Conservation (phyloP, 305 asterid genomes). For the Ilex paraguariensis region DNA sequence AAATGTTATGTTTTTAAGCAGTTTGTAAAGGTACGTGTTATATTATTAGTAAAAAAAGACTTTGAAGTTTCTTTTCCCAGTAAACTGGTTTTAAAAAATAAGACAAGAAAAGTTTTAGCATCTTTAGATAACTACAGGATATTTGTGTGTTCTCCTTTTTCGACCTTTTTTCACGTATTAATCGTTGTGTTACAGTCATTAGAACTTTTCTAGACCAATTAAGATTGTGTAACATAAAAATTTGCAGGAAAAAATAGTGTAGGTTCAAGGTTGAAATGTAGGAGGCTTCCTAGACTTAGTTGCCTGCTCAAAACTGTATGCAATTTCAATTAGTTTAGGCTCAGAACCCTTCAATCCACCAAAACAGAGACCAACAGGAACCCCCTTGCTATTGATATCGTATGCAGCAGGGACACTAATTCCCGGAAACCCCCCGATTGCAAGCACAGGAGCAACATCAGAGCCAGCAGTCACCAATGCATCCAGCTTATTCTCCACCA, state of each 20-base stretch:
- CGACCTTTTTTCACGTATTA: too few species aligned
- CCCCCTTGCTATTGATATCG: slow-evolving; percentile 14
- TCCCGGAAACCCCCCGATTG: slow-evolving; percentile 52
- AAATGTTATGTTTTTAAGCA: too few species aligned
- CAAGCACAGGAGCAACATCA: slow-evolving; percentile 18
- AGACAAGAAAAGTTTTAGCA: too few species aligned
- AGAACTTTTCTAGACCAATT: too few species aligned
- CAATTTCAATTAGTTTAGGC: slow-evolving; percentile 42
- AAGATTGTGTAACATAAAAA: too few species aligned
- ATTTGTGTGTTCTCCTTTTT: too few species aligned
- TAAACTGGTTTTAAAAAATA: too few species aligned
- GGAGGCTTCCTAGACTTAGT: slow-evolving; percentile 51
- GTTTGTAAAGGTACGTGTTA: too few species aligned
- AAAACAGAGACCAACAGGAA: slow-evolving; percentile 42
- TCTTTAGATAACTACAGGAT: too few species aligned
- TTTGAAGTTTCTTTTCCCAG: too few species aligned
- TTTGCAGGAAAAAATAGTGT: background rate
- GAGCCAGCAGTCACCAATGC: slow-evolving; percentile 34
- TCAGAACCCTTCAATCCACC: slow-evolving; percentile 49
- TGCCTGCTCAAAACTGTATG: slow-evolving; percentile 60
- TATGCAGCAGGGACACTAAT: slow-evolving; percentile 52
- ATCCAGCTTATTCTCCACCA: slow-evolving; percentile 49
- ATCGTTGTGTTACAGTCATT: too few species aligned
- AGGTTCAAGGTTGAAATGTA: slow-evolving; percentile 12
- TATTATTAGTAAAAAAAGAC: too few species aligned